These are phyloP conservation scores for Rhizoctonia solani DNA, from an alignment of 1,284 basidiomycete species.

Conservation along the genomic window DNA sequence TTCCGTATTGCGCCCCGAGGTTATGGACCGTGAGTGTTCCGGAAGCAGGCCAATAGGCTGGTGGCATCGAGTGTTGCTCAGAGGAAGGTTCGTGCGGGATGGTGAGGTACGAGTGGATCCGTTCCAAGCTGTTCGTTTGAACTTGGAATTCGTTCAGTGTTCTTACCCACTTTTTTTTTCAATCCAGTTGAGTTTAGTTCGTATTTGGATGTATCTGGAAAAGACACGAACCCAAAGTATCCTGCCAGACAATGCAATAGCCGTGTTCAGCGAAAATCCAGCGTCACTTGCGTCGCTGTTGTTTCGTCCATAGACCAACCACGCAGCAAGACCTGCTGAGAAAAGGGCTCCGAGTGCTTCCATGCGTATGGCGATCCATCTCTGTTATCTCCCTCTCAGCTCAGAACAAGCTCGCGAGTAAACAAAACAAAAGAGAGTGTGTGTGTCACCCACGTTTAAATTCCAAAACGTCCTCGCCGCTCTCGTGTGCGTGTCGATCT, in stretches of 20 bases:
- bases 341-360: slow-evolving; percentile 37
- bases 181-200: background rate
- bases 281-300: slow-evolving; percentile 33
- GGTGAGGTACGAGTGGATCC: slow-evolving; percentile 70
- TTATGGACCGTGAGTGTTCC: slow-evolving; percentile 67
- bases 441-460: slow-evolving; percentile 24
- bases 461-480: slow-evolving; percentile 37
- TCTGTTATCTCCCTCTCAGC: background rate
- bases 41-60: slow-evolving; percentile 78
- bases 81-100: slow-evolving; percentile 72
- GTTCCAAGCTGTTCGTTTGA: slow-evolving; percentile 62
- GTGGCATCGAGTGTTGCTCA: slow-evolving; percentile 56
- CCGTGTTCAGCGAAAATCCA: slow-evolving; percentile 37
- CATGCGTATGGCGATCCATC: slow-evolving; percentile 38
- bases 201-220: background rate
- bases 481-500: slow-evolving; percentile 39
- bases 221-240: slow-evolving; percentile 28
- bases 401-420: too few relatives aligned
- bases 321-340: slow-evolving; percentile 36
- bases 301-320: slow-evolving; percentile 18
- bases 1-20: slow-evolving; percentile 61
- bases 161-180: slow-evolving; percentile 41
- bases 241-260: slow-evolving; percentile 34
- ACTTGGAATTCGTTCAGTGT: slow-evolving; percentile 51
- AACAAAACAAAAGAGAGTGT: background rate